A percentile compares a stretch with the other conserved stretches of the same genome.
Conservation (phyloP, 768 basidiomycete species). For the Phaffia australis region DNA sequence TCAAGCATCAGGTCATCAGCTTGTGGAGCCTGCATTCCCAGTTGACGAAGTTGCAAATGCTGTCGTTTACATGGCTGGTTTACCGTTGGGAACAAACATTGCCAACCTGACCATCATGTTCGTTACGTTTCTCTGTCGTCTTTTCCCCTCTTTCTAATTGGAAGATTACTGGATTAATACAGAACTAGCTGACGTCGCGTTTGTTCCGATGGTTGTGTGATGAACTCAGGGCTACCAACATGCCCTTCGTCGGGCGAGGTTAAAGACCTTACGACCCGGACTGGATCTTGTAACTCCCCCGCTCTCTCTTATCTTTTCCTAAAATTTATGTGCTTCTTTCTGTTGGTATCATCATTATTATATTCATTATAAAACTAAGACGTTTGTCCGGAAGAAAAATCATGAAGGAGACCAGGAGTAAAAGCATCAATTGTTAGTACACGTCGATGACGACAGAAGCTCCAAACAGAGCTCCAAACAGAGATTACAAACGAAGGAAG, state of each 20-base stretch:
- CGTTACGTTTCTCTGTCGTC: conserved; percentile 32
- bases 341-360: no score
- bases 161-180: not conserved
- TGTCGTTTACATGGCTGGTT: conserved; percentile 57
- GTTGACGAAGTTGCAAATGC: conserved; percentile 60
- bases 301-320: no score
- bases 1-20: conserved; percentile 12
- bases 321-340: no score
- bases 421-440: no score
- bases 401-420: no score
- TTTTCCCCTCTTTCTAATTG: not conserved
- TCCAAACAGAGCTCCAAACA: no score
- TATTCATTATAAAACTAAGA: no score
- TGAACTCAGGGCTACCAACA: conserved; percentile 41
- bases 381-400: no score
- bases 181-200: not conserved
- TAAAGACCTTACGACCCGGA: conserved; percentile 27
- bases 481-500: not conserved
- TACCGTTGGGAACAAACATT: conserved; percentile 60
- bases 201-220: no score
- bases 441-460: no score
- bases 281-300: no score
- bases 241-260: conserved; percentile 47
- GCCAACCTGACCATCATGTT: conserved; percentile 66
- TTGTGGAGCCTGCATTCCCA: conserved; percentile 49